A percentile compares a stretch with the other conserved stretches of the same genome.
These are phyloP conservation scores for Hansenula anomala DNA, from an alignment of 1,139 yeast genomes.

Conservation along the genomic window DNA sequence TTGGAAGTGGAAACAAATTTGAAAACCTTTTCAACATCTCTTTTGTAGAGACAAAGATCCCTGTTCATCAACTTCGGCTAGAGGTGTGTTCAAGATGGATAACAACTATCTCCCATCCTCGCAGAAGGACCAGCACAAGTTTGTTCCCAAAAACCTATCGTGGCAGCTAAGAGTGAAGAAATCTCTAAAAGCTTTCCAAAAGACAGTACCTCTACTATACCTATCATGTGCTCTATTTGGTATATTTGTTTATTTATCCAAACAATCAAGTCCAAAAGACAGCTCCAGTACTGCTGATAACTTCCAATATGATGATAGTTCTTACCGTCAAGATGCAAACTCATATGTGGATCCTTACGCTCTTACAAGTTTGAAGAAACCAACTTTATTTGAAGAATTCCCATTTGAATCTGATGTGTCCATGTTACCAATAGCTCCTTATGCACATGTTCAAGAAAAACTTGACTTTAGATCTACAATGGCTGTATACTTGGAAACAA, in stretches of 20 bases:
- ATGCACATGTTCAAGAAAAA: slow-evolving; percentile 25
- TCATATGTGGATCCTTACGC: slow-evolving; percentile 14
- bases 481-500: slow-evolving; percentile 25
- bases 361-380: slow-evolving; percentile 11
- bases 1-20: no score
- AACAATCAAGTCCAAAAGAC: not conserved
- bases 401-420: slow-evolving; percentile 25
- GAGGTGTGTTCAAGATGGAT: not conserved
- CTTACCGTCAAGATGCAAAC: slow-evolving; percentile 12
- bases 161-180: slow-evolving; percentile 1
- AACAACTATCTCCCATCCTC: not conserved
- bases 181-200: not conserved
- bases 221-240: not conserved
- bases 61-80: no score
- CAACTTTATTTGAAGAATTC: slow-evolving; percentile 20
- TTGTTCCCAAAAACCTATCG: slow-evolving; percentile 2
- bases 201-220: slow-evolving; percentile 1
- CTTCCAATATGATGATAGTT: slow-evolving; percentile 16
- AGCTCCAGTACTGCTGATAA: no score
- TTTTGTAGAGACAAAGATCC: not conserved
- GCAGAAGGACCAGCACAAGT: not conserved
- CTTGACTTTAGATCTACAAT: slow-evolving; percentile 27
- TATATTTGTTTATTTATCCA: slow-evolving; percentile 5
- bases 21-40: no score
- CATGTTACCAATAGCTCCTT: slow-evolving; percentile 31